phyloP scores from a whole-genome alignment of 2,329 filamentous ascomycete genomes.

The Metarhizium album region DNA sequence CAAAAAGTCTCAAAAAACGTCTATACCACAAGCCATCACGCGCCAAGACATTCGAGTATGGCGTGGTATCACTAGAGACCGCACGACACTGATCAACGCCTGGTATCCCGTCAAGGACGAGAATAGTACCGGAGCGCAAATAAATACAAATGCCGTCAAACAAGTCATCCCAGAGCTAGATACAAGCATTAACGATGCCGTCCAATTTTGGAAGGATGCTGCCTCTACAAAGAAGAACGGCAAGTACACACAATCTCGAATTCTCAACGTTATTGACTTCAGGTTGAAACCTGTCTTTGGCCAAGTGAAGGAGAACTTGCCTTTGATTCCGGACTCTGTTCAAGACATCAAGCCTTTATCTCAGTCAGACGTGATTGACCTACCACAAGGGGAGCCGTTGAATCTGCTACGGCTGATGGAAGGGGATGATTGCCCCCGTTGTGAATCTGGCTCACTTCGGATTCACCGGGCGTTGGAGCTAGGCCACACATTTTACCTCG shows the following conservation, averaged over 20 bases:
- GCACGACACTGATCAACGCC: constrained; percentile 56
- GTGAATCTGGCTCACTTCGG: constrained; percentile 49
- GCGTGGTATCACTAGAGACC: constrained; percentile 58
- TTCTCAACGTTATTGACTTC: constrained; percentile 27
- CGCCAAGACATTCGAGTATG: constrained; percentile 31
- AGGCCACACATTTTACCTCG: constrained; percentile 90
- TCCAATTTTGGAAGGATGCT: constrained; percentile 39
- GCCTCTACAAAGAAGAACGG: constrained; percentile 10
- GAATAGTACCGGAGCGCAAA: constrained; percentile 17
- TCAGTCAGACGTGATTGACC: constrained; percentile 7
- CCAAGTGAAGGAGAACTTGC: constrained; percentile 14
- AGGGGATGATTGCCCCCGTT: constrained; percentile 66
- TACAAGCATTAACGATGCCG: constrained; percentile 51
- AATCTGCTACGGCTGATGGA: constrained; percentile 55
- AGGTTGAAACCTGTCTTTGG: constrained; percentile 17
- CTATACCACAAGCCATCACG: neutral
- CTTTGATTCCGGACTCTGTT: constrained; percentile 13
- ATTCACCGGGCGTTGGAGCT: constrained; percentile 73
- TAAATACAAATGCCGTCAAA: constrained; percentile 53
- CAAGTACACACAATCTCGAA: neutral
- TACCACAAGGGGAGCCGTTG: constrained; percentile 24
- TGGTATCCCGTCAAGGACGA: constrained; percentile 43
- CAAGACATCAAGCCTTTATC: constrained; percentile 1
- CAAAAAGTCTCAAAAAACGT: neutral
- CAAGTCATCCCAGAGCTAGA: constrained; percentile 57